Evolutionary conservation across 768 basidiomycete genomes (phyloP).

Genomic region (Royoungia palumana): DNA sequence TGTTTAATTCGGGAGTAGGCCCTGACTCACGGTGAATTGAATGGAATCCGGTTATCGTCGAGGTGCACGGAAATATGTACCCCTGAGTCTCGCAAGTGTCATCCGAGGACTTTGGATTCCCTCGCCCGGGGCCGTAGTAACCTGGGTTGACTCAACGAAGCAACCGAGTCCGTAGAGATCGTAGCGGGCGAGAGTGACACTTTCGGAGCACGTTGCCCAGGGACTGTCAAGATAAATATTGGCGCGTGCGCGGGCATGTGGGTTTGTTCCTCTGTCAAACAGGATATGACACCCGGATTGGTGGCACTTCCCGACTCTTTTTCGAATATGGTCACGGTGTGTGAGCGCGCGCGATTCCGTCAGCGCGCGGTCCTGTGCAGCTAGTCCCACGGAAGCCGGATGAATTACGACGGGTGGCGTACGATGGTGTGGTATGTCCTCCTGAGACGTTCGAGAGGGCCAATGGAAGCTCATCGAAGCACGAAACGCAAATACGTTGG

Average conservation of each 20-base stretch:
- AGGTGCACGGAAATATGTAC: neutral
- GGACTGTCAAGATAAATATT: too few relatives aligned
- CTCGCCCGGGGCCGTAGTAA: conserved; percentile 7
- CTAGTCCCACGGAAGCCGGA: conserved; percentile 7
- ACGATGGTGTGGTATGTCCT: conserved; percentile 1
- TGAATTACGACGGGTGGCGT: conserved; percentile 8
- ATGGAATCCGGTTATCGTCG: conserved; percentile 12
- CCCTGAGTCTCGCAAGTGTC: too few relatives aligned
- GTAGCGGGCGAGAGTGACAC: too few relatives aligned
- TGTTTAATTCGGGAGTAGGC: too few relatives aligned
- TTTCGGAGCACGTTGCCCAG: too few relatives aligned
- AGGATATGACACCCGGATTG: too few relatives aligned
- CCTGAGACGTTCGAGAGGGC: conserved; percentile 5
- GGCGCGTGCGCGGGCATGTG: too few relatives aligned
- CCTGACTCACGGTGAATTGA: conserved; percentile 14
- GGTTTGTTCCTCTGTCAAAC: too few relatives aligned
- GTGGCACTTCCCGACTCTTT: too few relatives aligned
- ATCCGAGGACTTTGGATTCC: neutral
- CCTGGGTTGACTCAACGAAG: neutral
- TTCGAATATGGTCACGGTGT: too few relatives aligned
- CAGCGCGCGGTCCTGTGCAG: conserved; percentile 9
- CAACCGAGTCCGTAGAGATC: too few relatives aligned
- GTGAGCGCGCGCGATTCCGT: too few relatives aligned
- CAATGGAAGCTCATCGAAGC: conserved; percentile 21
- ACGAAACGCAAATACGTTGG: conserved; percentile 3